Evolutionary conservation across 139 green algal species (phyloP).

Genomic region (Chlamydomonas sp.): DNA sequence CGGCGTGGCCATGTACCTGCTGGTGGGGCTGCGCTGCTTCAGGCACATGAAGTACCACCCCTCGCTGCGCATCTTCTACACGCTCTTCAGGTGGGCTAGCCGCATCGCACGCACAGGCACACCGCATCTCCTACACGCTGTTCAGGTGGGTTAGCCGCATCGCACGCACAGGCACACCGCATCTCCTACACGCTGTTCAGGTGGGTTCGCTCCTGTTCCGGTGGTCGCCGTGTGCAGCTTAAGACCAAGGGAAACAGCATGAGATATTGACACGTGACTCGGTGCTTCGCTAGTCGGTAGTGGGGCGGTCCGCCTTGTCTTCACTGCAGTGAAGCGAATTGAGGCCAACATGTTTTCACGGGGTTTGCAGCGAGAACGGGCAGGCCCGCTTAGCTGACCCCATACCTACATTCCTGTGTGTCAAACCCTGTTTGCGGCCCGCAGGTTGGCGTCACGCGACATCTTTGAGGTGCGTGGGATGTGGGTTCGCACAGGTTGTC

Average conservation of each 20-base stretch:
- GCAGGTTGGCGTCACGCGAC: not conserved
- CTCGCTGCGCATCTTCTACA: conserved; percentile 20
- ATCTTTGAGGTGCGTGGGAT: not conserved
- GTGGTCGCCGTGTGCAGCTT: too few relatives aligned
- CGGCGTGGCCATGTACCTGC: not conserved
- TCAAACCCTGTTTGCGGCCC: not conserved
- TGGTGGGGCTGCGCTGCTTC: conserved; percentile 7
- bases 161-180: not conserved
- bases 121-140: conserved; percentile 12
- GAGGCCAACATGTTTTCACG: too few relatives aligned
- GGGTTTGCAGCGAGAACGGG: too few relatives aligned
- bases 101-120: too few relatives aligned
- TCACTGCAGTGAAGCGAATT: too few relatives aligned
- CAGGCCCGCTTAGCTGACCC: too few relatives aligned
- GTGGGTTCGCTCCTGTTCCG: not conserved
- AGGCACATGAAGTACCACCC: conserved; percentile 1
- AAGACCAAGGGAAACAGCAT: too few relatives aligned
- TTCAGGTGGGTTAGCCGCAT: not conserved
- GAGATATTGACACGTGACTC: too few relatives aligned
- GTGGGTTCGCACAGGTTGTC: too few relatives aligned
- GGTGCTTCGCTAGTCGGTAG: too few relatives aligned
- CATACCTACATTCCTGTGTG: too few relatives aligned
- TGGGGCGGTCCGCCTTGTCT: too few relatives aligned
- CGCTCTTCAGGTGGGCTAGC: not conserved
- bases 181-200: conserved; percentile 16